phyloP scores from a whole-genome alignment of 2,329 filamentous ascomycete genomes.

The Fusarium odoratissimum region DNA sequence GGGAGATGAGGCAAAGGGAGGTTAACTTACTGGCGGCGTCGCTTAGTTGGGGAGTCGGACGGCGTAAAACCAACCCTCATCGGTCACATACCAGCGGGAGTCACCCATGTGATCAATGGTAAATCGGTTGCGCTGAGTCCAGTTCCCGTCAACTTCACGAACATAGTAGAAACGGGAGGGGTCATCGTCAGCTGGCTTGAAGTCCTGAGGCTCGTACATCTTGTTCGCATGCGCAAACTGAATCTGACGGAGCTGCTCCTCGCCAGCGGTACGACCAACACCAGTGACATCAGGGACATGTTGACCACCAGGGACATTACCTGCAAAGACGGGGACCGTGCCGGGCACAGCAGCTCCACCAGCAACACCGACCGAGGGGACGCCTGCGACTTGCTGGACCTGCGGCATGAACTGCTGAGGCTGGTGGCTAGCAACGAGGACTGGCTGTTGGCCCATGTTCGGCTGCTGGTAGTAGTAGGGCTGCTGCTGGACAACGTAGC shows the following conservation, averaged over 20 bases:
- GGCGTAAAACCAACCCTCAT: slow-evolving; percentile 71
- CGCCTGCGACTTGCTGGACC: slow-evolving; percentile 41
- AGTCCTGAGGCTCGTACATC: slow-evolving; percentile 69
- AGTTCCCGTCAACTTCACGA: slow-evolving; percentile 70
- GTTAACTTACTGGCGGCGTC: slow-evolving; percentile 19
- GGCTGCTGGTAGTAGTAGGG: slow-evolving; percentile 49
- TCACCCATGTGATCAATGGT: slow-evolving; percentile 69
- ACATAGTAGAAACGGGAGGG: slow-evolving; percentile 70
- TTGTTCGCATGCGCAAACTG: slow-evolving; percentile 62
- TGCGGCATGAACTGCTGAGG: slow-evolving; percentile 43
- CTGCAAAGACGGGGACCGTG: slow-evolving; percentile 53
- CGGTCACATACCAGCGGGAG: slow-evolving; percentile 69
- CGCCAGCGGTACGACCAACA: slow-evolving; percentile 62
- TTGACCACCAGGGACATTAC: slow-evolving; percentile 51
- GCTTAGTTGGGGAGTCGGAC: slow-evolving; percentile 60
- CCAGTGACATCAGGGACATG: slow-evolving; percentile 62
- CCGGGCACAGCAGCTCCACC: slow-evolving; percentile 39
- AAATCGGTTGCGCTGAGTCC: slow-evolving; percentile 68
- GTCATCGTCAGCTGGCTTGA: slow-evolving; percentile 71
- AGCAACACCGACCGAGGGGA: slow-evolving; percentile 43
- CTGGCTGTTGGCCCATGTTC: slow-evolving; percentile 45
- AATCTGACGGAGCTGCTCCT: slow-evolving; percentile 60
- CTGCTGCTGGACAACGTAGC: slow-evolving; percentile 51
- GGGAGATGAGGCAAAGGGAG: background rate
- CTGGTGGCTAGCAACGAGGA: slow-evolving; percentile 49